Conservation (phyloP, 2,329 filamentous ascomycete species). For the Golovinomyces cichoracearum region DNA sequence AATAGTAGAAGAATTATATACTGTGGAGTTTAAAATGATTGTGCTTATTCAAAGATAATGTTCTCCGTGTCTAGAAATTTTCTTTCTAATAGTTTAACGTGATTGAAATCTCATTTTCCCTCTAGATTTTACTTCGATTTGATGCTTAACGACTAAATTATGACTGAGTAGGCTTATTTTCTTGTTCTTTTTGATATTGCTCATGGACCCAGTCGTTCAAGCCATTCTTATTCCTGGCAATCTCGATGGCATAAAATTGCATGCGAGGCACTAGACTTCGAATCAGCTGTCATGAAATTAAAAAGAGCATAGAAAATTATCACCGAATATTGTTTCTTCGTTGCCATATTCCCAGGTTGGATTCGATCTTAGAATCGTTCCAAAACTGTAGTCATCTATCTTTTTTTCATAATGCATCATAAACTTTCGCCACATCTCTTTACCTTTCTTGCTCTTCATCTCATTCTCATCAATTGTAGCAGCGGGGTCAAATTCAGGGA, state of each 20-base stretch:
- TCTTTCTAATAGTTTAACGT: too few relatives aligned
- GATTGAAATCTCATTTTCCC: too few relatives aligned
- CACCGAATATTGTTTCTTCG: slow-evolving; percentile 78
- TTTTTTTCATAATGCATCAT: slow-evolving; percentile 84
- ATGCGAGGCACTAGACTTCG: slow-evolving; percentile 28
- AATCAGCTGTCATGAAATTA: slow-evolving; percentile 3
- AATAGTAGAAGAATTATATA: too few relatives aligned
- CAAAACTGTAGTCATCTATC: slow-evolving; percentile 95
- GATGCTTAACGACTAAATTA: too few relatives aligned
- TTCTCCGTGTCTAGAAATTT: too few relatives aligned
- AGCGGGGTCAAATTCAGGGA: slow-evolving; percentile 75
- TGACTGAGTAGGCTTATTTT: neutral
- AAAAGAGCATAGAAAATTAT: slow-evolving; percentile 9
- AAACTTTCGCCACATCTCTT: slow-evolving; percentile 85
- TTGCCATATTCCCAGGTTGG: slow-evolving; percentile 65
- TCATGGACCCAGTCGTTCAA: slow-evolving; percentile 97
- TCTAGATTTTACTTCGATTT: too few relatives aligned
- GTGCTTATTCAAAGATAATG: too few relatives aligned
- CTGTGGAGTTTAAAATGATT: too few relatives aligned
- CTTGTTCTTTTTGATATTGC: slow-evolving; percentile 36
- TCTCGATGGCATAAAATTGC: slow-evolving; percentile 64
- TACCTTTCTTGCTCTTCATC: slow-evolving; percentile 94
- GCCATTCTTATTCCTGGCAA: slow-evolving; percentile 53
- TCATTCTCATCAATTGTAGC: slow-evolving; percentile 63
- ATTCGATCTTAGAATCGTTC: slow-evolving; percentile 64